Evolutionary conservation across 805 yeast species (phyloP).

Genomic region (Sugiyamaella valdiviana): DNA sequence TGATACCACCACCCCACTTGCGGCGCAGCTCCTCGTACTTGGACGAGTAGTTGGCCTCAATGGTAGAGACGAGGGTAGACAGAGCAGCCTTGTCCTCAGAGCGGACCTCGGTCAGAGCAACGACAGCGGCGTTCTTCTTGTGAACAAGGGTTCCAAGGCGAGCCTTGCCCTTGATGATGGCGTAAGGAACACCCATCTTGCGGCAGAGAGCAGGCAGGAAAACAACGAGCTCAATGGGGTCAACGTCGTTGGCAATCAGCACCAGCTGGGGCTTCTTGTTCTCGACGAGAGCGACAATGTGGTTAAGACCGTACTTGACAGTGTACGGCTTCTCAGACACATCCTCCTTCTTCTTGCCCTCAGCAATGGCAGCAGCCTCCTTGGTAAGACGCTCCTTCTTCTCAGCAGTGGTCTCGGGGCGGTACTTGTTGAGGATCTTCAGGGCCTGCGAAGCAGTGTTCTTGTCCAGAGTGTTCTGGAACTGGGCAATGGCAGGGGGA

Average conservation of each 20-base stretch:
- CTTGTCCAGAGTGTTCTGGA: constrained; percentile 94
- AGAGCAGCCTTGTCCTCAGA: constrained; percentile 93
- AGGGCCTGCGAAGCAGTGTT: constrained; percentile 96
- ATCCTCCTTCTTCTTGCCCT: constrained; percentile 95
- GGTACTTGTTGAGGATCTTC: constrained; percentile 97
- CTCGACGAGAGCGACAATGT: constrained; percentile 94
- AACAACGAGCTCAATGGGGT: constrained; percentile 96
- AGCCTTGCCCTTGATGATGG: constrained; percentile 97
- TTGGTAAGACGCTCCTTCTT: constrained; percentile 98
- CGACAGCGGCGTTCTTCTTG: constrained; percentile 96
- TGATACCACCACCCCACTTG: constrained; percentile 99
- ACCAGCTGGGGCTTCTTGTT: constrained; percentile 98
- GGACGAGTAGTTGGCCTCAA: constrained; percentile 87
- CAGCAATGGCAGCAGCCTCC: constrained; percentile 98
- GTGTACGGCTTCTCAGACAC: constrained; percentile 95
- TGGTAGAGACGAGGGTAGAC: constrained; percentile 86
- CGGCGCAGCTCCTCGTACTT: constrained; percentile 94
- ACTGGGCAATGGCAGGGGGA: constrained; percentile 97
- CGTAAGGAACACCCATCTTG: constrained; percentile 99
- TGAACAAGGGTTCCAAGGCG: constrained; percentile 96
- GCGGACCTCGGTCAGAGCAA: constrained; percentile 92
- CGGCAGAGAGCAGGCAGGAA: constrained; percentile 98
- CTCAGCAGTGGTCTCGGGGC: constrained; percentile 96
- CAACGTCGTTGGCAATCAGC: constrained; percentile 97
- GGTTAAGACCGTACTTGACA: constrained; percentile 98